Conservation (phyloP, 257 asterid species). For the Osmanthus fragrans region DNA sequence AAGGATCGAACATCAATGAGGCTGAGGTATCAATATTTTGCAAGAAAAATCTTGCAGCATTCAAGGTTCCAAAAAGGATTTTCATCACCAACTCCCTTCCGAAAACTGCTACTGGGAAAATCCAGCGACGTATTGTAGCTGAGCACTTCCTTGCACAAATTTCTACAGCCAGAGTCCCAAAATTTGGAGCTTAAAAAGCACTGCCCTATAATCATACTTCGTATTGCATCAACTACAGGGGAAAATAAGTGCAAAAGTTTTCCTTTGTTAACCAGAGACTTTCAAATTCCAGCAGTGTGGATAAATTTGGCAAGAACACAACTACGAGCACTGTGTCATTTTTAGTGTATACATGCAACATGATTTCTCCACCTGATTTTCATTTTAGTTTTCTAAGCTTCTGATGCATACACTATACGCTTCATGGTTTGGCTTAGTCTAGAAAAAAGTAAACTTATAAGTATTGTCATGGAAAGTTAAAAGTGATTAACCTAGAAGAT, state of each 20-base stretch:
- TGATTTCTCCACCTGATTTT: not conserved
- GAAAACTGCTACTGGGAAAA: slow-evolving; percentile 89
- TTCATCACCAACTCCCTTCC: slow-evolving; percentile 84
- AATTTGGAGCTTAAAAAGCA: slow-evolving; percentile 63
- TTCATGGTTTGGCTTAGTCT: not conserved
- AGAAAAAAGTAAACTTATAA: not conserved
- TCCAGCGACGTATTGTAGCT: slow-evolving; percentile 79
- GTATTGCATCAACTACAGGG: not conserved
- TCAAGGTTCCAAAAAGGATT: slow-evolving; percentile 92
- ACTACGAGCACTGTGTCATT: not conserved
- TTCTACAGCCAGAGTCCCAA: slow-evolving; percentile 77
- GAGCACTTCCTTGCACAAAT: slow-evolving; percentile 91
- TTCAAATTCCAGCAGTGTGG: too few relatives aligned
- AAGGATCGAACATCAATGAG: slow-evolving; percentile 64
- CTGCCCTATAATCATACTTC: not conserved
- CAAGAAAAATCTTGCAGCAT: slow-evolving; percentile 86
- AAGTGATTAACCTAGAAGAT: not conserved
- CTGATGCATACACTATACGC: too few relatives aligned
- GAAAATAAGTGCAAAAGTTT: not conserved
- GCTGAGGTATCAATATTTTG: slow-evolving; percentile 67
- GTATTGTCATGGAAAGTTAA: too few relatives aligned
- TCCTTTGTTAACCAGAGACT: too few relatives aligned
- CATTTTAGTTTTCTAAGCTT: too few relatives aligned
- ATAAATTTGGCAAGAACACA: not conserved
- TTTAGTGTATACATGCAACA: not conserved